Conservation (phyloP, 1,284 basidiomycete genomes). For the Sphagnurus paluster region DNA sequence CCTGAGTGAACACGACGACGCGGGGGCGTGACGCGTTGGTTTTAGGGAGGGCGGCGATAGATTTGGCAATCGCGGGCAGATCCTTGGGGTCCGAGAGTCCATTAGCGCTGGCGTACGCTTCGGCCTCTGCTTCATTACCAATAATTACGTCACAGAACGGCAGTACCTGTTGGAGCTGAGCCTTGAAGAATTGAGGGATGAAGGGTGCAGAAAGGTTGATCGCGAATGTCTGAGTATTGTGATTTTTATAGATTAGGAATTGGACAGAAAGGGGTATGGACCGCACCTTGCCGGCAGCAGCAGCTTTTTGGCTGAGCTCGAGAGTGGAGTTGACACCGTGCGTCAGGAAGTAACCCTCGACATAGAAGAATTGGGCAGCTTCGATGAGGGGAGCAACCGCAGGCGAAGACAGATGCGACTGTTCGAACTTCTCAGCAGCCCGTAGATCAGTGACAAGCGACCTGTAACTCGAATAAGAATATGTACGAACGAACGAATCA, state of each 20-base stretch:
- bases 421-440: slow-evolving; percentile 88
- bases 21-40: slow-evolving; percentile 75
- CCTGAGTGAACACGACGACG: slow-evolving; percentile 91
- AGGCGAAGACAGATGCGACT: slow-evolving; percentile 78
- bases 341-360: slow-evolving; percentile 98
- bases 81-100: slow-evolving; percentile 60
- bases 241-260: slow-evolving; percentile 3
- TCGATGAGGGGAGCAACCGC: slow-evolving; percentile 79
- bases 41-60: slow-evolving; percentile 72
- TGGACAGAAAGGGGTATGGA: not conserved
- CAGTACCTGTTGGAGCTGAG: slow-evolving; percentile 78
- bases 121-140: slow-evolving; percentile 95
- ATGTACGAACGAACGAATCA: not conserved
- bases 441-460: slow-evolving; percentile 92
- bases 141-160: slow-evolving; percentile 87
- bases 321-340: slow-evolving; percentile 83
- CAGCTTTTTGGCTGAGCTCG: slow-evolving; percentile 82
- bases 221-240: slow-evolving; percentile 68
- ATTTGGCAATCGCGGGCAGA: slow-evolving; percentile 68
- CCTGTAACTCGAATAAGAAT: slow-evolving; percentile 37
- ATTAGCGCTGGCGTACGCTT: slow-evolving; percentile 77
- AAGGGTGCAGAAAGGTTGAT: slow-evolving; percentile 98
- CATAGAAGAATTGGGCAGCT: slow-evolving; percentile 87
- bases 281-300: slow-evolving; percentile 74
- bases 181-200: slow-evolving; percentile 93